These are phyloP conservation scores for Kazachstania viticola DNA, from an alignment of 805 yeast species.

Conservation along the genomic window DNA sequence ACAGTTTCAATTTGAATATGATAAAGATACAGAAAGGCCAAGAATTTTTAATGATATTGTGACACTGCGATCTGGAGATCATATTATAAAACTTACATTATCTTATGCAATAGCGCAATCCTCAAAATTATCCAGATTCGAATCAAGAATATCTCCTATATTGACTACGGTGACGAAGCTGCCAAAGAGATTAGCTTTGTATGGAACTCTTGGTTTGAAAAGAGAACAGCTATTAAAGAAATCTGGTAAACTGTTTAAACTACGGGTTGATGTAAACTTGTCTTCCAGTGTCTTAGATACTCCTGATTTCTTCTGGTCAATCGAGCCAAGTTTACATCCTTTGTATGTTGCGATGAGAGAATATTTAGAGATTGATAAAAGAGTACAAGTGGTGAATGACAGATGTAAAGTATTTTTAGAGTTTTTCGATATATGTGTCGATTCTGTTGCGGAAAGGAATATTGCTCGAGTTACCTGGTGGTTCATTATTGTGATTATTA, in stretches of 20 bases:
- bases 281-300: slow-evolving; percentile 87
- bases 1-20: slow-evolving; percentile 42
- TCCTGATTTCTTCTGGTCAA: slow-evolving; percentile 93
- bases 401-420: slow-evolving; percentile 89
- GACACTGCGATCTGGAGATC: slow-evolving; percentile 83
- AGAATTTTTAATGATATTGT: slow-evolving; percentile 90
- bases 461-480: slow-evolving; percentile 88
- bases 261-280: slow-evolving; percentile 86
- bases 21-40: slow-evolving; percentile 48
- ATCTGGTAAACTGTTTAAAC: slow-evolving; percentile 80
- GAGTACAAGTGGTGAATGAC: slow-evolving; percentile 89
- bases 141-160: slow-evolving; percentile 77
- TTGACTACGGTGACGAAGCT: slow-evolving; percentile 76
- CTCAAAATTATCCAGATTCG: slow-evolving; percentile 82
- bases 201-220: slow-evolving; percentile 77
- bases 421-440: slow-evolving; percentile 84
- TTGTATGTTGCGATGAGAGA: slow-evolving; percentile 81
- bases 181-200: slow-evolving; percentile 81
- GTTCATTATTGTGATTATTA: slow-evolving; percentile 69
- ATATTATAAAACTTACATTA: slow-evolving; percentile 80
- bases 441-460: slow-evolving; percentile 85
- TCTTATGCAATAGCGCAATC: slow-evolving; percentile 97
- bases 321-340: slow-evolving; percentile 91
- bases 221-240: slow-evolving; percentile 77
- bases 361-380: slow-evolving; percentile 85